Evolutionary conservation across 768 basidiomycete species (phyloP).

Genomic region (Daedaleopsis sinensis): DNA sequence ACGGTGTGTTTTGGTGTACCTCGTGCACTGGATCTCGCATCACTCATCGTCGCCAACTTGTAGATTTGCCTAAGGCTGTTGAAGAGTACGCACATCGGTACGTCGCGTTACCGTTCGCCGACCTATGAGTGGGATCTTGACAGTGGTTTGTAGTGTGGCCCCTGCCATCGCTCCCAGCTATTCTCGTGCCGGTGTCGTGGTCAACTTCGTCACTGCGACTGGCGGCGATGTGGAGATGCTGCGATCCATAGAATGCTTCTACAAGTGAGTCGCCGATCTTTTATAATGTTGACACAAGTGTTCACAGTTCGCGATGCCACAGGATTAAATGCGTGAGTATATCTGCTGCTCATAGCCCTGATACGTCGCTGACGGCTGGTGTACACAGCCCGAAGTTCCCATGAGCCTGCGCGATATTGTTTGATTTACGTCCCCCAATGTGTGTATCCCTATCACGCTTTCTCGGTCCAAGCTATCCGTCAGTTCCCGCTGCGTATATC

Average conservation of each 20-base stretch:
- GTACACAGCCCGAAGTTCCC: conserved; percentile 81
- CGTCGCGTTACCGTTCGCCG: conserved; percentile 19
- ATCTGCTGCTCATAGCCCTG: background rate
- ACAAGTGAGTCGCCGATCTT: conserved; percentile 64
- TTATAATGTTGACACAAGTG: background rate
- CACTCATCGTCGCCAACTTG: background rate
- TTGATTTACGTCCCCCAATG: conserved; percentile 47
- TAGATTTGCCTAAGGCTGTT: conserved; percentile 91
- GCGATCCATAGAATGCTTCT: conserved; percentile 97
- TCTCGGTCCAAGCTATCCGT: conserved; percentile 35
- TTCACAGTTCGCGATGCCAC: conserved; percentile 10
- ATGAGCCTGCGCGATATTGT: conserved; percentile 89
- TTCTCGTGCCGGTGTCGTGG: conserved; percentile 85
- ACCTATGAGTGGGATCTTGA: conserved; percentile 9
- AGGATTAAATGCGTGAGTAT: conserved; percentile 78
- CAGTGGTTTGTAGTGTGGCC: conserved; percentile 58
- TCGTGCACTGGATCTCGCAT: background rate
- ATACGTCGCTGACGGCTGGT: conserved; percentile 25
- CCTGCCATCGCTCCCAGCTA: conserved; percentile 87
- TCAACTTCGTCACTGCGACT: conserved; percentile 97
- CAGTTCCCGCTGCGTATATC: conserved; percentile 36
- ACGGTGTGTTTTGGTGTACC: conserved; percentile 53
- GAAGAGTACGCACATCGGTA: conserved; percentile 98
- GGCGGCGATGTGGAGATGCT: conserved; percentile 99
- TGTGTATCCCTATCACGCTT: conserved; percentile 80